Conservation (phyloP, 1,139 yeast species). For the Arxiozyma telluris region DNA sequence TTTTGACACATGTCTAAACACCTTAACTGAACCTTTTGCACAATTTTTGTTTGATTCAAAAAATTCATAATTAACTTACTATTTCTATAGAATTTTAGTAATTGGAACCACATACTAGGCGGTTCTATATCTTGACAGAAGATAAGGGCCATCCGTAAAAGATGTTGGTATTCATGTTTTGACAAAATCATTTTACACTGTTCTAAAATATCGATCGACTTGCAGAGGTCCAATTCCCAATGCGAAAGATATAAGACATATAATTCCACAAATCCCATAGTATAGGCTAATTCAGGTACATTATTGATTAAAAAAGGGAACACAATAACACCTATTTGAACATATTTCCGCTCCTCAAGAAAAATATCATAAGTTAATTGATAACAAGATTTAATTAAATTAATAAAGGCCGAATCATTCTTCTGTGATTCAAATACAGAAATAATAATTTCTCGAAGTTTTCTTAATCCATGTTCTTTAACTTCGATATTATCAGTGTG, state of each 20-base stretch:
- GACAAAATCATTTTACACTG: neutral
- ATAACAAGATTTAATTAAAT: conserved; percentile 11
- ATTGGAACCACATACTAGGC: conserved; percentile 10
- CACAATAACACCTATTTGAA: conserved; percentile 8
- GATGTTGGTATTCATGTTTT: neutral
- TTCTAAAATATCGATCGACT: neutral
- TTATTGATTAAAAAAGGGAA: conserved; percentile 9
- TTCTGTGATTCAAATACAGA: conserved; percentile 7
- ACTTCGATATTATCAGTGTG: conserved; percentile 2
- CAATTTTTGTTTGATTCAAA: conserved; percentile 7
- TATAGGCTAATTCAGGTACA: conserved; percentile 1
- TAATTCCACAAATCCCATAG: conserved; percentile 3
- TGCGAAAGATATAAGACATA: conserved; percentile 9
- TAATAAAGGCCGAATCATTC: conserved; percentile 7
- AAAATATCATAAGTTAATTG: conserved; percentile 9
- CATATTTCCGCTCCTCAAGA: conserved; percentile 5
- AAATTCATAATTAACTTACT: conserved; percentile 7
- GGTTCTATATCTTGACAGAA: neutral
- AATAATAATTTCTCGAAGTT: conserved; percentile 19
- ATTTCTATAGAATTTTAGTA: conserved; percentile 2
- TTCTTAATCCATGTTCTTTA: conserved; percentile 18
- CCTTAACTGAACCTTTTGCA: conserved; percentile 7
- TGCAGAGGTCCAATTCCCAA: conserved; percentile 7
- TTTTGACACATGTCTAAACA: conserved; percentile 4
- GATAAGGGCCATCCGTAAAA: neutral